These are phyloP conservation scores for Neofusicoccum cordaticola DNA, from an alignment of 2,329 filamentous ascomycete genomes.

Conservation along the genomic window DNA sequence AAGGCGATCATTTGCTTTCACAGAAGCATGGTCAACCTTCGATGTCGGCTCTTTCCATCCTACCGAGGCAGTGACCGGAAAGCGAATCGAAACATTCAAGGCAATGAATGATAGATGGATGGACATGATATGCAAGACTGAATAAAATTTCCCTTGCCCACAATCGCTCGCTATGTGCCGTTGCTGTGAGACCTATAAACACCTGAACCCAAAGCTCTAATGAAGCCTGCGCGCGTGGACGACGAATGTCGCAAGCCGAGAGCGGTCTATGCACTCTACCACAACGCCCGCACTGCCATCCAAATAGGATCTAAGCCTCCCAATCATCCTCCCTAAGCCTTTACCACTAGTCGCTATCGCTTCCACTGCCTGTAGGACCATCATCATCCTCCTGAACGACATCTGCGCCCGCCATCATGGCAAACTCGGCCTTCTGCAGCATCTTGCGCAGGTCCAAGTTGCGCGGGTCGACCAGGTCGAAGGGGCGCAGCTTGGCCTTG, in stretches of 20 bases:
- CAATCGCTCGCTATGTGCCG: slow-evolving; percentile 1
- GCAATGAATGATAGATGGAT: neutral
- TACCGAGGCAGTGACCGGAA: too few relatives aligned
- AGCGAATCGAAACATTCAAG: too few relatives aligned
- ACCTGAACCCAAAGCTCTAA: neutral
- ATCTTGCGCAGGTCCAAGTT: slow-evolving; percentile 62
- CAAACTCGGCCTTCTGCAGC: slow-evolving; percentile 70
- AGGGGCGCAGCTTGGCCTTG: slow-evolving; percentile 68
- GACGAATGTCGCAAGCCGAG: neutral
- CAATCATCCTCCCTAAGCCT: neutral
- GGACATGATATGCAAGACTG: neutral
- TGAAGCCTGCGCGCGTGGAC: neutral
- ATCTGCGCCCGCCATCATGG: slow-evolving; percentile 48
- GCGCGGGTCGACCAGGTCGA: slow-evolving; percentile 70
- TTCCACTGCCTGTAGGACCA: slow-evolving; percentile 46
- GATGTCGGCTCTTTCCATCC: too few relatives aligned
- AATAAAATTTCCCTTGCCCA: neutral
- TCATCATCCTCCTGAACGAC: slow-evolving; percentile 49
- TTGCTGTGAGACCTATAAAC: slow-evolving; percentile 8
- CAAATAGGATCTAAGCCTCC: slow-evolving; percentile 9
- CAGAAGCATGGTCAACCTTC: too few relatives aligned
- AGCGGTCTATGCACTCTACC: slow-evolving; percentile 9
- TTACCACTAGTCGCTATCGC: slow-evolving; percentile 40
- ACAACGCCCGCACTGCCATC: slow-evolving; percentile 2
- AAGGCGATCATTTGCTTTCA: too few relatives aligned